Conservation (phyloP, 2,329 filamentous ascomycete genomes). For the Polychaeton citri region DNA sequence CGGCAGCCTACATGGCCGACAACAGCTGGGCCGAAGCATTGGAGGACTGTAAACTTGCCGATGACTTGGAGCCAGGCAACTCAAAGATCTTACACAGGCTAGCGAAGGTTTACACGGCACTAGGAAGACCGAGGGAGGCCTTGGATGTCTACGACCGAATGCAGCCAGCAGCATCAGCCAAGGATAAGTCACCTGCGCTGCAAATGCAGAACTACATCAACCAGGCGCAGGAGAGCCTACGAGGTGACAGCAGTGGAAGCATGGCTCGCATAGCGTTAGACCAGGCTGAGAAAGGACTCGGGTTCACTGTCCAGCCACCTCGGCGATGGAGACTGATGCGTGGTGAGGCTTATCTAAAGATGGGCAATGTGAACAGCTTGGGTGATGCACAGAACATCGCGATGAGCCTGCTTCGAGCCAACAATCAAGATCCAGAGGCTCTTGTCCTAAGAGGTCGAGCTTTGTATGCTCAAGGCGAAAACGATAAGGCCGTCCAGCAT, state of each 20-base stretch:
- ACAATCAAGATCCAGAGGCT: constrained; percentile 87
- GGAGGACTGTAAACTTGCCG: constrained; percentile 72
- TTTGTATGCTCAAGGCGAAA: constrained; percentile 83
- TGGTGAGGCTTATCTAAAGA: constrained; percentile 82
- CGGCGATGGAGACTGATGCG: constrained; percentile 90
- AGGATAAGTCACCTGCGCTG: constrained; percentile 71
- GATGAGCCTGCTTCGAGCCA: constrained; percentile 71
- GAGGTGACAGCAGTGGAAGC: constrained; percentile 64
- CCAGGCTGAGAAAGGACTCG: constrained; percentile 72
- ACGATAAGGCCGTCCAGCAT: constrained; percentile 84
- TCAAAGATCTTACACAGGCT: constrained; percentile 78
- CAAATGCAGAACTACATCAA: constrained; percentile 73
- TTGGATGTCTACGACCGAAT: constrained; percentile 71
- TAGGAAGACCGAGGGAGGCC: constrained; percentile 79
- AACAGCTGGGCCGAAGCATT: constrained; percentile 66
- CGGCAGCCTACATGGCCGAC: constrained; percentile 84
- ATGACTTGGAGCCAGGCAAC: constrained; percentile 73
- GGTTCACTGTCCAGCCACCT: constrained; percentile 60
- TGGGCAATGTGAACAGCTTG: constrained; percentile 77
- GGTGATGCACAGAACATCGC: constrained; percentile 88
- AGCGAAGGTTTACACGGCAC: constrained; percentile 75
- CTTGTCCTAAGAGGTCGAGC: constrained; percentile 78
- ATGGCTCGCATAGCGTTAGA: constrained; percentile 90
- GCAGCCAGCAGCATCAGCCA: constrained; percentile 64
- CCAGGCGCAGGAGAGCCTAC: constrained; percentile 65